Percentiles rank a stretch among this genome's conserved stretches.
These are phyloP conservation scores for Collybia sp. DNA, from an alignment of 768 basidiomycete species.

Conservation along the genomic window DNA sequence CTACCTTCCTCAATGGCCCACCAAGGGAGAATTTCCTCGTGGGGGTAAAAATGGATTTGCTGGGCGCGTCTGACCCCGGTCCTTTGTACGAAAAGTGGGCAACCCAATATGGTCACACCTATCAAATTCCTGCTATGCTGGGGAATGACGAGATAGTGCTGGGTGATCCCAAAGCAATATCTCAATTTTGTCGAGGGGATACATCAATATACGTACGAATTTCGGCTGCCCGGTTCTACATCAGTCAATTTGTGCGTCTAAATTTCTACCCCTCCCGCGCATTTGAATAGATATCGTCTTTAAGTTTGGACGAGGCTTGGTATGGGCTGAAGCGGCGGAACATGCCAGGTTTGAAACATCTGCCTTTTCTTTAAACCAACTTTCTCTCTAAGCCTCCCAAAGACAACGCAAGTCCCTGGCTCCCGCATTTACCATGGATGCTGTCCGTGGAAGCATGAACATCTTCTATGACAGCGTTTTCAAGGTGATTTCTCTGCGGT, in stretches of 20 bases:
- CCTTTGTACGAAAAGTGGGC: slow-evolving; percentile 23
- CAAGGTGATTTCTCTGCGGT: slow-evolving; percentile 27
- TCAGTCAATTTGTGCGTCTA: no score
- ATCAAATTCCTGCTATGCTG: slow-evolving; percentile 13
- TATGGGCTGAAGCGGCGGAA: slow-evolving; percentile 7
- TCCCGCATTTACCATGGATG: slow-evolving; percentile 33
- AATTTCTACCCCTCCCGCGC: no score
- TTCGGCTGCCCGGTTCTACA: no score
- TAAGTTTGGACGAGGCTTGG: slow-evolving; percentile 25
- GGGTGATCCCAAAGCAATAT: slow-evolving; percentile 18
- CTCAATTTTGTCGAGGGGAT: slow-evolving; percentile 17
- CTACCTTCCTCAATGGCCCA: slow-evolving; percentile 16
- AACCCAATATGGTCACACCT: slow-evolving; percentile 24
- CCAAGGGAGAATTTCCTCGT: slow-evolving; percentile 19
- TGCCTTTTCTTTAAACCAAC: not conserved
- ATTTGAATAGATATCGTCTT: not conserved
- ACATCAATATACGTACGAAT: slow-evolving; percentile 15
- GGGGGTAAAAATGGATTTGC: slow-evolving; percentile 12
- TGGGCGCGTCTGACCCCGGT: slow-evolving; percentile 9
- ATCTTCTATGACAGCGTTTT: slow-evolving; percentile 49
- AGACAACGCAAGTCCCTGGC: slow-evolving; percentile 31
- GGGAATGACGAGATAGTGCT: slow-evolving; percentile 9
- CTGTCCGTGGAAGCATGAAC: slow-evolving; percentile 26
- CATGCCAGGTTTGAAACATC: not conserved
- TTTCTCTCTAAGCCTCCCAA: not conserved